These are phyloP conservation scores for Strobilomyces confusus DNA, from an alignment of 768 basidiomycete species.

Conservation along the genomic window DNA sequence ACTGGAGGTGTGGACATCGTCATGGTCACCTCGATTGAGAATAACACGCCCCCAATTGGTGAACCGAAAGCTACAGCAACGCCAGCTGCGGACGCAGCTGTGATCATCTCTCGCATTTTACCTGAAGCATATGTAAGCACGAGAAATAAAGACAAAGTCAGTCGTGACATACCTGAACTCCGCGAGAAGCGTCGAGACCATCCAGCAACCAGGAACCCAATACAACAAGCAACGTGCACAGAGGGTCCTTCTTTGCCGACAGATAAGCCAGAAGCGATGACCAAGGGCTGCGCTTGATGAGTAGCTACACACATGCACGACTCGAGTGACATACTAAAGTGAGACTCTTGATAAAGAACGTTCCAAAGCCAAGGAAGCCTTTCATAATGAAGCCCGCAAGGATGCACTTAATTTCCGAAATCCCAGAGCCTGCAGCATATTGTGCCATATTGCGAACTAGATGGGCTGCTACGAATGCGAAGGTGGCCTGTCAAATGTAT, in stretches of 20 bases:
- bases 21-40: constrained; percentile 85
- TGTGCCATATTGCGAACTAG: constrained; percentile 86
- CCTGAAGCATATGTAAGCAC: constrained; percentile 36
- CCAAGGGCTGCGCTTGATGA: constrained; percentile 66
- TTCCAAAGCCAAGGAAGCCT: constrained; percentile 86
- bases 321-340: constrained; percentile 62
- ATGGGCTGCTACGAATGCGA: constrained; percentile 85
- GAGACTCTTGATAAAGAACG: constrained; percentile 90
- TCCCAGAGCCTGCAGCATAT: constrained; percentile 96
- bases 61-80: constrained; percentile 98
- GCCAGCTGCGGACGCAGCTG: constrained; percentile 94
- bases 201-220: constrained; percentile 87
- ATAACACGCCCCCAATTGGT: constrained; percentile 95
- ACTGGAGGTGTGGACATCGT: background rate
- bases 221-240: constrained; percentile 94
- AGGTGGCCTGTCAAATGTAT: constrained; percentile 50
- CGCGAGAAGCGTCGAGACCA: constrained; percentile 77
- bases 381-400: constrained; percentile 97
- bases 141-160: constrained; percentile 2
- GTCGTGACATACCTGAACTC: constrained; percentile 68
- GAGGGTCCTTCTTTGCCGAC: constrained; percentile 99
- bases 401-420: constrained; percentile 98
- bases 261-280: constrained; percentile 94
- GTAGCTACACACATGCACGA: background rate
- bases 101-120: constrained; percentile 87